Base-by-base conservation (phyloP, 1,284 basidiomycete genomes). In the Farysia itapuensis region DNA sequence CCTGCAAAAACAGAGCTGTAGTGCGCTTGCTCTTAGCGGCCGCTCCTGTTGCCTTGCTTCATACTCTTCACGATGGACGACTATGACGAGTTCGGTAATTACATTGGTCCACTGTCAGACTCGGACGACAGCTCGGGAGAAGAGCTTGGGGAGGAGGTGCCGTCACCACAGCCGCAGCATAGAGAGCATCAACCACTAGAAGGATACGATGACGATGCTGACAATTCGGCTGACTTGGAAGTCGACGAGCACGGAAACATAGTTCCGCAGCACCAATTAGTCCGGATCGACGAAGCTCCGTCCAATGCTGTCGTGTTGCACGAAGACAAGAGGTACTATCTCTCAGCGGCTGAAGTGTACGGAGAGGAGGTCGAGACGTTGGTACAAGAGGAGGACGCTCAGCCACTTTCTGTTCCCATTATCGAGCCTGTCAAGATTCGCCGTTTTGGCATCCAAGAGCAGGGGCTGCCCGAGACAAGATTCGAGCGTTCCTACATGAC, bases 321-420 rank as follows among this genome's bases (percentile, higher is more conserved):
- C 72, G 95, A 98, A 77, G 89, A 98, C 80, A 98, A 98, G 79
- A 88, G 92, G 78, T 98, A 98, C 80, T 98, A 98, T 75, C 90
- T 91, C 7, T 87, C 87, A 11, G 95, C 95, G 0, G 82, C 82
- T 43, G 90, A 97, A 37, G 85, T 94, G 1, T 98, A 98, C 76
- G 95, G 94, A 7, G 82, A 85, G 34, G 94, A 87, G 48, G 94
- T 98, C 18, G 94, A 98, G 79, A 89, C 94, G 1, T 80, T 98
- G 70, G 95, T 99, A 2, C 93, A 98, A 77, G 95, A 99, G 78
- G 95, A 99, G 79, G 95, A 99, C 74, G 85, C 89, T 4, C 95
- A 99, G 77, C 91, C 90, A 7, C 82, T 99, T 6, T 84, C 89
- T 3, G 91, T 98, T 74, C 95, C 95, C 26, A 94, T 99, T 61